Conservation (phyloP, 2,329 filamentous ascomycete genomes). For the Neopestalotiopsis clavispora region DNA sequence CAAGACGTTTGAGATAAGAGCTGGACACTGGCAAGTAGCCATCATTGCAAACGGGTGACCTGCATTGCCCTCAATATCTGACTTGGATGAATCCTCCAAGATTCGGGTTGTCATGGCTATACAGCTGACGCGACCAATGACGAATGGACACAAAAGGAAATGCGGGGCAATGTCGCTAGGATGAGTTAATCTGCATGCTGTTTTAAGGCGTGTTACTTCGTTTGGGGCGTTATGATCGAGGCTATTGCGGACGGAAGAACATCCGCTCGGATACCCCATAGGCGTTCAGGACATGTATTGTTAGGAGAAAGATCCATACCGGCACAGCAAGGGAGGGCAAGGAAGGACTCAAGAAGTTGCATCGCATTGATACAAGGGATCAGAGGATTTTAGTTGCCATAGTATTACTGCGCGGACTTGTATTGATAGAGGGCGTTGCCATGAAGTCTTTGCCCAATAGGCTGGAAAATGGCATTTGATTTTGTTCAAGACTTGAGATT, state of each 20-base stretch:
- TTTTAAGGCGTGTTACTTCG: conserved; percentile 1
- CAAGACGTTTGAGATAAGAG: not conserved
- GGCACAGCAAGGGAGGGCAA: not conserved
- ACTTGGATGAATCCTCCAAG: not conserved
- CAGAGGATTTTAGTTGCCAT: not conserved
- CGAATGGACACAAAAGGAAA: not conserved
- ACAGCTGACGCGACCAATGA: not conserved
- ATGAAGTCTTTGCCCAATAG: not conserved
- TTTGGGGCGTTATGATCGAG: conserved; percentile 3
- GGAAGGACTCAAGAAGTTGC: not conserved
- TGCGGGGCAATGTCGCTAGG: not conserved
- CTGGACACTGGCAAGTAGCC: not conserved
- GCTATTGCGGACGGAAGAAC: conserved; percentile 9
- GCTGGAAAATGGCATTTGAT: not conserved
- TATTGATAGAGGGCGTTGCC: not conserved
- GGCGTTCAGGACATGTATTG: conserved; percentile 10
- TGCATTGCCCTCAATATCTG: not conserved
- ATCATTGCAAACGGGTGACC: not conserved
- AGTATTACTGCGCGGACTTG: not conserved
- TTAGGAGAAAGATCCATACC: not conserved
- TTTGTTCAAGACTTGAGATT: not conserved
- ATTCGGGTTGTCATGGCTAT: too few relatives aligned
- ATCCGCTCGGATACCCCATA: conserved; percentile 13
- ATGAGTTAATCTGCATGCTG: not conserved
- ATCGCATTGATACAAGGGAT: not conserved